These are phyloP conservation scores for Glycine tomentella DNA, from an alignment of 306 rosid genomes.

Conservation along the genomic window DNA sequence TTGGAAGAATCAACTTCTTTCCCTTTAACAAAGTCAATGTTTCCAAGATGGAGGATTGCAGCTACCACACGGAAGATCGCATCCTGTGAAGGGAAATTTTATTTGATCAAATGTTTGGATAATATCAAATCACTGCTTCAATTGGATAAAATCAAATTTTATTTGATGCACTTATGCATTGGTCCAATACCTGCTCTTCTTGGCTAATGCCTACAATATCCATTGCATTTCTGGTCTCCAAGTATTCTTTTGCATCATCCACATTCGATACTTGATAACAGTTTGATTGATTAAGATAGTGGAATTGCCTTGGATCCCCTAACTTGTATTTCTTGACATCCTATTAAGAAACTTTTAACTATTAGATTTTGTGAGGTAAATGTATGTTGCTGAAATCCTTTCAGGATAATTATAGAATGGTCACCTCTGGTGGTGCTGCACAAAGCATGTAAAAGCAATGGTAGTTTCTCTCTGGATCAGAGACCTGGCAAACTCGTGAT, in stretches of 20 bases:
- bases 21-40: conserved; percentile 77
- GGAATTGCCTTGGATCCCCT: conserved; percentile 78
- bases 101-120: conserved; percentile 38
- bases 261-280: conserved; percentile 83
- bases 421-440: conserved; percentile 89
- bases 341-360: conserved; percentile 52
- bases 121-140: conserved; percentile 18
- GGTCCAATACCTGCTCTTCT: conserved; percentile 75
- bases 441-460: conserved; percentile 97
- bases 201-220: conserved; percentile 87
- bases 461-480: conserved; percentile 94
- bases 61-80: conserved; percentile 90
- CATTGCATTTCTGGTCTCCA: conserved; percentile 92
- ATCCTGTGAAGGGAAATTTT: conserved; percentile 57
- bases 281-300: conserved; percentile 79
- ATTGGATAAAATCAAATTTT: neutral
- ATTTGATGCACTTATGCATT: conserved; percentile 26
- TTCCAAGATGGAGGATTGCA: conserved; percentile 89
- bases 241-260: conserved; percentile 85
- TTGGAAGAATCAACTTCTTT: conserved; percentile 79
- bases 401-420: conserved; percentile 25
- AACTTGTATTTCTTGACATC: conserved; percentile 74
- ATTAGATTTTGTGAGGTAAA: conserved; percentile 39
- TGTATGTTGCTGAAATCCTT: conserved; percentile 3
- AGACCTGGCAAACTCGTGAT: conserved; percentile 86